Evolutionary conservation across 2,329 filamentous ascomycete genomes (phyloP), one percentile per base, ranked within the genome.

Genomic region (Fusarium humuli): DNA sequence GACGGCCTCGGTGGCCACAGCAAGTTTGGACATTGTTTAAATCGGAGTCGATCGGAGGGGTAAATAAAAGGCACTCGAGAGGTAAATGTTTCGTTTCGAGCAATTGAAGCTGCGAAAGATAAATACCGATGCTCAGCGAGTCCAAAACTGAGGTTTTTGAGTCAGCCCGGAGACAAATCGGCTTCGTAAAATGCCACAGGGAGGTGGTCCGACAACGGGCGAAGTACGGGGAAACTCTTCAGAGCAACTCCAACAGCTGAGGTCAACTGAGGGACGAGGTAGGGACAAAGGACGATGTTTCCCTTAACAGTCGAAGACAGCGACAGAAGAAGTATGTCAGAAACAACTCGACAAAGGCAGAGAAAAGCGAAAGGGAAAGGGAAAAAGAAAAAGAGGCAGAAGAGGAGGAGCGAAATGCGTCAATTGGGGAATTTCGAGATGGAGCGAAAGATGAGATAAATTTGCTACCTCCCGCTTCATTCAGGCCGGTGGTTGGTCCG

Each of bases 1-100:
- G 79, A 97, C 89, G 67, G 87, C 86, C 80, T 91, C 90, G 80
- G 88, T 91, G 72, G 91, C 86, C 65, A 81, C 80, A 61, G 82
- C 78, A 61, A 83, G 78, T 72, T 80, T 83, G 60, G 78, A 75
- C 79, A 81, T 81, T 74, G 55, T 75, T 75, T 73, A 56, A 57
- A 57, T 72, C 48, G 60, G 55, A 56, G 55, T 72, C 72, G 66
- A 66, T 69, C 69, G 69, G 54, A 63, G 61, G 57, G 49, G 45
- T 54, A 67, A 58, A 37, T 37, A 63, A 65, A 29, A 57, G 34
- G 29, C 29, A 62, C 46, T 65, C 44, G 64, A 71, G 59, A 44
- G 34, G 52, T 49, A 50, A 56, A 44, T 41, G 34, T 40, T 56
- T 49, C 45, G 49, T 62, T 49, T 59, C 47, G 64, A 63, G 71